Conservation (phyloP, 768 basidiomycete species). For the Tulasnella sp. region DNA sequence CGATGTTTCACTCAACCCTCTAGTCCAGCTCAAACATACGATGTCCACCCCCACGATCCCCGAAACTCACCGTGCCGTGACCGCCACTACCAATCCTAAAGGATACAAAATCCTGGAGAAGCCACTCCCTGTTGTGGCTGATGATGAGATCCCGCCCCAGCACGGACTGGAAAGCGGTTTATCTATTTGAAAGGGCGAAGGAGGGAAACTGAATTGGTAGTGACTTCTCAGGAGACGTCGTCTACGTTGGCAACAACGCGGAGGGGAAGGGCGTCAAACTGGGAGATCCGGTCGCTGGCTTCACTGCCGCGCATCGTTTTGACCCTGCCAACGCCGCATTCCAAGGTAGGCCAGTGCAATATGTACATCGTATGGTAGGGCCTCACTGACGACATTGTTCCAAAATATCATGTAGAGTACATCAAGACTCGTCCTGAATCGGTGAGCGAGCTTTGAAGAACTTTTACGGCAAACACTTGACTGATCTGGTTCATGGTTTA, state of each 20-base stretch:
- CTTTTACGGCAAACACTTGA: not conserved
- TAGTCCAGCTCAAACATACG: too few relatives aligned
- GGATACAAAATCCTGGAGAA: not conserved
- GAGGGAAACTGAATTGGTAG: constrained; percentile 16
- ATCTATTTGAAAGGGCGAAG: not conserved
- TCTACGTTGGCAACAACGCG: constrained; percentile 18
- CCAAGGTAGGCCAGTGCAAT: constrained; percentile 15
- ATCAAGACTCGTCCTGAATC: constrained; percentile 16
- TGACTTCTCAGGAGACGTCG: constrained; percentile 22
- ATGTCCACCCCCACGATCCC: not conserved
- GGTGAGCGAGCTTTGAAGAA: not conserved
- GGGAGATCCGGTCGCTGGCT: constrained; percentile 21
- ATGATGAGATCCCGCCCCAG: not conserved
- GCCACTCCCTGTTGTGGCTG: not conserved
- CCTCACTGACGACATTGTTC: not conserved
- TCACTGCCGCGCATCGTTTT: constrained; percentile 16
- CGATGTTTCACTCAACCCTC: too few relatives aligned
- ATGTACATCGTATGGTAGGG: not conserved
- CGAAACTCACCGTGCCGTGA: not conserved
- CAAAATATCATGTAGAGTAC: constrained; percentile 15
- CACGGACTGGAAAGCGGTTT: constrained; percentile 11
- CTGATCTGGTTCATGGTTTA: not conserved
- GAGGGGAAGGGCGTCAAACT: constrained; percentile 19
- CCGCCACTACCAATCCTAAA: not conserved
- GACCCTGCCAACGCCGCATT: constrained; percentile 18